Percentiles rank a stretch among this genome's conserved stretches.
These are phyloP conservation scores for Suhomyces sp. DNA, from an alignment of 805 yeast species.

Conservation along the genomic window DNA sequence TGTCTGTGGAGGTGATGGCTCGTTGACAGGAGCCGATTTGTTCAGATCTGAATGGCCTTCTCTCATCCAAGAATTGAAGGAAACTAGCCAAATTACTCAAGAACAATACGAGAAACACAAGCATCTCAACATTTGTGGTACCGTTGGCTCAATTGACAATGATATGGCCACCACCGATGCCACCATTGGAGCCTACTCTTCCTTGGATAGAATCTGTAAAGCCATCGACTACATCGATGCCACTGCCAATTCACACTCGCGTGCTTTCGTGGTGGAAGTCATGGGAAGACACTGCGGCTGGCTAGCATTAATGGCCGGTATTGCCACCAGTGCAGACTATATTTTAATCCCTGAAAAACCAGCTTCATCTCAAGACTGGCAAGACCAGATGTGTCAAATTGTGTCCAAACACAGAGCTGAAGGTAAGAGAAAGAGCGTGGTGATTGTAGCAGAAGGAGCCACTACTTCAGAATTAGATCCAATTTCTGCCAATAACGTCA, in stretches of 20 bases:
- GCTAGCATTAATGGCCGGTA: conserved; percentile 97
- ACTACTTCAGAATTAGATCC: conserved; percentile 77
- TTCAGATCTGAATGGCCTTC: conserved; percentile 95
- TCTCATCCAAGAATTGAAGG: conserved; percentile 67
- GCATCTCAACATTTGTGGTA: conserved; percentile 82
- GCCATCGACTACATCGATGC: conserved; percentile 96
- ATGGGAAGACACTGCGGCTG: conserved; percentile 99
- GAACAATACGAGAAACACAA: conserved; percentile 61
- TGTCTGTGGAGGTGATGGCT: conserved; percentile 99
- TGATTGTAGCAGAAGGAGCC: conserved; percentile 98
- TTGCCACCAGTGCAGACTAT: conserved; percentile 93
- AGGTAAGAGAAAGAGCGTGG: conserved; percentile 93
- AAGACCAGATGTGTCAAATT: conserved; percentile 69
- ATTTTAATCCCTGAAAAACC: conserved; percentile 95
- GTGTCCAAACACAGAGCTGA: conserved; percentile 75
- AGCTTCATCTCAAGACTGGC: conserved; percentile 71
- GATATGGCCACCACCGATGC: conserved; percentile 97
- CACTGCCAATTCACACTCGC: conserved; percentile 93
- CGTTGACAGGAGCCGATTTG: conserved; percentile 94
- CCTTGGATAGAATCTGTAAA: conserved; percentile 88
- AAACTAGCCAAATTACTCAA: conserved; percentile 51
- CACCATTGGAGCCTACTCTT: conserved; percentile 94
- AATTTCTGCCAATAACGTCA: conserved; percentile 76
- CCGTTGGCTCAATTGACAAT: conserved; percentile 96
- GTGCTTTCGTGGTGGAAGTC: conserved; percentile 97